Base-by-base conservation (phyloP, 176 grass and related monocot species). In the Zea mays region DNA sequence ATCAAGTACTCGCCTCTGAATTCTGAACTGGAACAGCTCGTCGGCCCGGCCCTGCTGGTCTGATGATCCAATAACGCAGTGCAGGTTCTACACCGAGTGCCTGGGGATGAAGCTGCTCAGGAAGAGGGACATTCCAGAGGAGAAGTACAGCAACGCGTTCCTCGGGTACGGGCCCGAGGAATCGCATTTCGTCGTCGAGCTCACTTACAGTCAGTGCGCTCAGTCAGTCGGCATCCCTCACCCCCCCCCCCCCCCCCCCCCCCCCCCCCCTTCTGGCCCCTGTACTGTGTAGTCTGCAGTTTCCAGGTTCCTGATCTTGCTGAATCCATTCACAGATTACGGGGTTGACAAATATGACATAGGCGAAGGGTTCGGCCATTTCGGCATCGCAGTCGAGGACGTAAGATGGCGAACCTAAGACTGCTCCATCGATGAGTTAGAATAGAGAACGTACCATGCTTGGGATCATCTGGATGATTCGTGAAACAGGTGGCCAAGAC, bases 81-180 rank as follows among this genome's bases (percentile, higher is more conserved):
- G 71, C 82, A 97, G 93, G 73, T 97, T 97, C 84, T 93, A 97
- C 67, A 93, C 93, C 0, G 90, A 97, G 21, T 97, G 93, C 56
- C 85, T 97, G 4, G 93, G 93, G 63, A 97, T 97, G 90, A 97
- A 97, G 79, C 85, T 97, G 75, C 84, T 97, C 62, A 63, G 93
- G 78, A 89, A 84, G 81, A 88, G 90, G 57, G 93, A 97, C 81
- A 86, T 97, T 36, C 90, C 90, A 66, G 88, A 91, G 68, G 93
- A 27, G 27, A 27, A 89, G 72, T 97, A 97, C 82, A 89, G 66
- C 48, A 97, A 97, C 41, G 90, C 93, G 7, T 97, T 97, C 78
- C 88, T 97, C 27, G 90, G 90, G 60, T 97, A 93, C 81, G 93
- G 90, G 6, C 86, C 93, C 46, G 93, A 97, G 84, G 93, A 97